Evolutionary conservation across 305 asterid genomes (phyloP).

Genomic region (Lippia alba): DNA sequence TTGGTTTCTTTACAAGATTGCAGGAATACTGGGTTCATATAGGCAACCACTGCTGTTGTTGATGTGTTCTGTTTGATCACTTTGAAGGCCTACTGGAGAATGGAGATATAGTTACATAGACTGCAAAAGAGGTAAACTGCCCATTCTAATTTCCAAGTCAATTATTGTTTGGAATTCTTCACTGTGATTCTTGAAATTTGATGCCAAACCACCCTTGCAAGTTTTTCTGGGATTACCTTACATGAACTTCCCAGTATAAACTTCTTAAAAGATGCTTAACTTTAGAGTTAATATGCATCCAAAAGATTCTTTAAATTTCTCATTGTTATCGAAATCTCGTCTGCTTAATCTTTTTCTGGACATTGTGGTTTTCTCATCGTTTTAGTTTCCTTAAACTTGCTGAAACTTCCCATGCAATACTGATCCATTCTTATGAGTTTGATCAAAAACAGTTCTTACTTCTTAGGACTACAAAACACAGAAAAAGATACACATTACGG

Average conservation of each 20-base stretch:
- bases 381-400: slow-evolving; percentile 15
- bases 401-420: slow-evolving; percentile 3
- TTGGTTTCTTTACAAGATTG: too few relatives aligned
- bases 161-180: background rate
- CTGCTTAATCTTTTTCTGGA: background rate
- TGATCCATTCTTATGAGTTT: slow-evolving; percentile 7
- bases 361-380: background rate
- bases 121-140: too few relatives aligned
- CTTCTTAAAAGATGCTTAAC: background rate
- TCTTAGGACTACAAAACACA: background rate
- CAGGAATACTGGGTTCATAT: too few relatives aligned
- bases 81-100: too few relatives aligned
- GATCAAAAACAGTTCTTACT: background rate
- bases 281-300: background rate
- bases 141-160: background rate
- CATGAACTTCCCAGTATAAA: background rate
- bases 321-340: too few relatives aligned
- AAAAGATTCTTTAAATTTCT: background rate
- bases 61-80: too few relatives aligned
- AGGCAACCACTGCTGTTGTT: too few relatives aligned
- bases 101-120: too few relatives aligned
- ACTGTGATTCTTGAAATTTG: background rate
- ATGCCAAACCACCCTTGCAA: background rate
- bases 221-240: background rate
- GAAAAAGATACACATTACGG: background rate